phyloP scores from a whole-genome alignment of 2,329 filamentous ascomycete species.

The Penicillium concentricum region DNA sequence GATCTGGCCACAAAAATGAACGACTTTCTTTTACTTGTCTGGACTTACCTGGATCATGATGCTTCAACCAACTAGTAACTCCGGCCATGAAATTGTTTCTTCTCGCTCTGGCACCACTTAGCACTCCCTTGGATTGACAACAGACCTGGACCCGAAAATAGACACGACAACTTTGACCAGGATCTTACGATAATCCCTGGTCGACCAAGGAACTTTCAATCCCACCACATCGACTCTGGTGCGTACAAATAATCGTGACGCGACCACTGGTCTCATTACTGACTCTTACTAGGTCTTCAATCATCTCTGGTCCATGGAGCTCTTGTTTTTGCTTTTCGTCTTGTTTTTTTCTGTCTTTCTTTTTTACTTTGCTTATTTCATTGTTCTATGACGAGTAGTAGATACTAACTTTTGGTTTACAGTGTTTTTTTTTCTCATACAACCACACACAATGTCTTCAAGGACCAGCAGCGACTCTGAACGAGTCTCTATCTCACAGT shows the following conservation, averaged over 20 bases:
- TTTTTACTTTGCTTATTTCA: conserved; percentile 11
- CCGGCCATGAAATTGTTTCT: conserved; percentile 1
- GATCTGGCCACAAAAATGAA: conserved; percentile 4
- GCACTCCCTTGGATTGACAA: conserved; percentile 2
- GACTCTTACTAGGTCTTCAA: conserved; percentile 9
- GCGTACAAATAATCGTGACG: conserved; percentile 4
- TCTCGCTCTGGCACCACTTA: not conserved
- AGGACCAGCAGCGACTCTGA: conserved; percentile 39
- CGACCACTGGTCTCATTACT: conserved; percentile 1
- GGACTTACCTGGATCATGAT: conserved; percentile 14
- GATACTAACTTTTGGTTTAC: conserved; percentile 35
- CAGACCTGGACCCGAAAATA: conserved; percentile 7
- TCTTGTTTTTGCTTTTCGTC: conserved; percentile 1
- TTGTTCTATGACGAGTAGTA: conserved; percentile 20
- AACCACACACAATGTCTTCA: conserved; percentile 38
- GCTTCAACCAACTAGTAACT: conserved; percentile 7
- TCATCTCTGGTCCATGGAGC: conserved; percentile 20
- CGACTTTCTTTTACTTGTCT: conserved; percentile 2
- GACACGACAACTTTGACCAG: conserved; percentile 6
- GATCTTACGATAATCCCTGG: conserved; percentile 1
- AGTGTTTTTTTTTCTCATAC: conserved; percentile 30
- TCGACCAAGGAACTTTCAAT: conserved; percentile 5
- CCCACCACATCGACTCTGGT: conserved; percentile 10
- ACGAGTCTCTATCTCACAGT: conserved; percentile 38
- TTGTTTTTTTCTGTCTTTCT: conserved; percentile 7